Evolutionary conservation across 257 asterid species (phyloP), one percentile per base, ranked within the genome.

Genomic region (Mitragyna speciosa): DNA sequence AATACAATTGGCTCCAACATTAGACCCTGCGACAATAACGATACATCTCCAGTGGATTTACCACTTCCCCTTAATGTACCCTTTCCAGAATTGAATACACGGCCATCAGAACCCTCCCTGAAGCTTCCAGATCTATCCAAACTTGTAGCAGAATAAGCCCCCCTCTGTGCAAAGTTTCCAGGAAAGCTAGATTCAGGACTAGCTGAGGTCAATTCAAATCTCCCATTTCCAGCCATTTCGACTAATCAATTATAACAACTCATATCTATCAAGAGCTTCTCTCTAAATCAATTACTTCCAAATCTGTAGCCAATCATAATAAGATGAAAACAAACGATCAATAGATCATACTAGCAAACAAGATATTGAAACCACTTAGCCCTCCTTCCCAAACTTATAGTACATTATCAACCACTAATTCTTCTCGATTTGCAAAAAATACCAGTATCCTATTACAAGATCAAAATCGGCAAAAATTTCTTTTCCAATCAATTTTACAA

Each of bases 41-140:
- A 88, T 77, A 83, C 80, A 65, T 92, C 98, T 52, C 89, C 97
- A 11, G 84, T 70, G 5, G 87, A 81, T 78, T 89, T 72, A 76
- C 86, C 88, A 87, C 79, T 81, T 45, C 87, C 93, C 81, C 95
- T 86, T 70, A 93, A 87, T 82, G 89, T 88, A 76, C 87, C 86
- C 87, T 90, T 94, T 47, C 89, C 94, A 67, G 92, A 86, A 82
- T 90, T 87, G 81, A 86, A 83, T 56, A 83, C 80, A 81, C 97
- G 88, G 65, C 84, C 87, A 65, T 92, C 97, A 73, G 90, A 85
- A 83, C 89, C 85, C 82, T 95, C 98, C 79, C 96, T 87, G 87
- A 92, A 93, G 90, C 98, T 95, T 79, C 94, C 88, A 56, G 96
- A 86, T 84, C 94, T 88, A 51, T 90, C 97, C 81, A 92, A 77